Evolutionary conservation across 768 basidiomycete species (phyloP).

Genomic region (Candolleomyces efflorescens): DNA sequence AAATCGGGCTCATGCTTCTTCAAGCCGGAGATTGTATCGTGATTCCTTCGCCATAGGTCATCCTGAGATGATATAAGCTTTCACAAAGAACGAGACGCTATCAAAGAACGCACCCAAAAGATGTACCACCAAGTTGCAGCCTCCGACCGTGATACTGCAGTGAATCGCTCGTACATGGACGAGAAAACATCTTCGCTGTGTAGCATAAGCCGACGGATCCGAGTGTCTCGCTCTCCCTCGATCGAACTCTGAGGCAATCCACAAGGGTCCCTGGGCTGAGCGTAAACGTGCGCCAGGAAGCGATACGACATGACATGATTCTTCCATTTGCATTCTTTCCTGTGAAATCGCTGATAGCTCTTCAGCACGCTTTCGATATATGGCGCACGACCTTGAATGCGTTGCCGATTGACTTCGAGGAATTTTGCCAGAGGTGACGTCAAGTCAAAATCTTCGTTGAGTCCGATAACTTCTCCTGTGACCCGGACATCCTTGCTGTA

Average conservation of each 20-base stretch:
- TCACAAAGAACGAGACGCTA: conserved; percentile 14
- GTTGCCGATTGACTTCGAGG: conserved; percentile 48
- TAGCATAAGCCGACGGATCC: conserved; percentile 50
- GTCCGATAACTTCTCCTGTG: conserved; percentile 51
- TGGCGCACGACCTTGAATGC: conserved; percentile 40
- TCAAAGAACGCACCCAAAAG: conserved; percentile 74
- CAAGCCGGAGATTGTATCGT: conserved; percentile 50
- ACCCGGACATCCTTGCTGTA: conserved; percentile 51
- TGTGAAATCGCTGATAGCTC: conserved; percentile 48
- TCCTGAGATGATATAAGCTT: conserved; percentile 39
- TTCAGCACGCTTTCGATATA: conserved; percentile 43
- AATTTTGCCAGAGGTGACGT: conserved; percentile 61
- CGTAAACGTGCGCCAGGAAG: conserved; percentile 60
- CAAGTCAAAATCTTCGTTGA: conserved; percentile 62
- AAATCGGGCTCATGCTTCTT: conserved; percentile 52
- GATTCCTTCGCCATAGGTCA: conserved; percentile 71
- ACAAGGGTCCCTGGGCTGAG: conserved; percentile 43
- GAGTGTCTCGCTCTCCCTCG: conserved; percentile 47
- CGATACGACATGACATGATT: conserved; percentile 50
- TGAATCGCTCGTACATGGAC: conserved; percentile 50
- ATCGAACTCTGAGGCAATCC: conserved; percentile 42
- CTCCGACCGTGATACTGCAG: conserved; percentile 43
- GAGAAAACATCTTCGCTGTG: conserved; percentile 41
- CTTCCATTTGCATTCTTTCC: conserved; percentile 50
- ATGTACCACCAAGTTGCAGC: conserved; percentile 74